Conservation (phyloP, 805 yeast species). For the Wickerhamiella siamensis region DNA sequence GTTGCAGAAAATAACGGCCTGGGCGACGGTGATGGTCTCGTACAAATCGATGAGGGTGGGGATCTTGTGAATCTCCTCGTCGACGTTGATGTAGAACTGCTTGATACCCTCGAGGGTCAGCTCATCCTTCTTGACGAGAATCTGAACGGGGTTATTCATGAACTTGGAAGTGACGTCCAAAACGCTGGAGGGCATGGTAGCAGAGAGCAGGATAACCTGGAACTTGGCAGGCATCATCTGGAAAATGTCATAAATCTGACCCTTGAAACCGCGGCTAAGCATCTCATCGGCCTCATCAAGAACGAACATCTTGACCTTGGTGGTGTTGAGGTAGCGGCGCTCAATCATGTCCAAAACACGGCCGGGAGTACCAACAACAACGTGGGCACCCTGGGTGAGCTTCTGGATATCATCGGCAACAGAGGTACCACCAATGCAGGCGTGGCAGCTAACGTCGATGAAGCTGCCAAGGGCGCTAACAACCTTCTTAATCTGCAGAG, state of each 20-base stretch:
- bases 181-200: conserved; percentile 89
- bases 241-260: conserved; percentile 89
- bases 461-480: conserved; percentile 79
- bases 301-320: conserved; percentile 81
- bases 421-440: conserved; percentile 94
- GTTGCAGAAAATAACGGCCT: conserved; percentile 96
- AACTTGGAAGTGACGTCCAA: conserved; percentile 81
- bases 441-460: conserved; percentile 84
- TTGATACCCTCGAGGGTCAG: conserved; percentile 89
- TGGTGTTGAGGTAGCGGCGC: conserved; percentile 69
- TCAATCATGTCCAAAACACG: conserved; percentile 93
- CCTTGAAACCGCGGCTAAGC: conserved; percentile 85
- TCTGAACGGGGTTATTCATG: conserved; percentile 89
- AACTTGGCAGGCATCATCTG: conserved; percentile 72
- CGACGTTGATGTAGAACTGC: conserved; percentile 83
- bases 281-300: conserved; percentile 98
- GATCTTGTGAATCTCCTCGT: conserved; percentile 86
- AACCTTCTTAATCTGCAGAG: conserved; percentile 89
- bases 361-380: conserved; percentile 97
- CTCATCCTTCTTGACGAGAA: conserved; percentile 90
- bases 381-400: conserved; percentile 73
- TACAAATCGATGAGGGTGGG: conserved; percentile 90
- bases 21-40: conserved; percentile 90
- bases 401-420: conserved; percentile 78
- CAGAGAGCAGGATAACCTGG: conserved; percentile 89